Conservation (phyloP, 768 basidiomycete genomes). For the Rhizopogon vinicolor region DNA sequence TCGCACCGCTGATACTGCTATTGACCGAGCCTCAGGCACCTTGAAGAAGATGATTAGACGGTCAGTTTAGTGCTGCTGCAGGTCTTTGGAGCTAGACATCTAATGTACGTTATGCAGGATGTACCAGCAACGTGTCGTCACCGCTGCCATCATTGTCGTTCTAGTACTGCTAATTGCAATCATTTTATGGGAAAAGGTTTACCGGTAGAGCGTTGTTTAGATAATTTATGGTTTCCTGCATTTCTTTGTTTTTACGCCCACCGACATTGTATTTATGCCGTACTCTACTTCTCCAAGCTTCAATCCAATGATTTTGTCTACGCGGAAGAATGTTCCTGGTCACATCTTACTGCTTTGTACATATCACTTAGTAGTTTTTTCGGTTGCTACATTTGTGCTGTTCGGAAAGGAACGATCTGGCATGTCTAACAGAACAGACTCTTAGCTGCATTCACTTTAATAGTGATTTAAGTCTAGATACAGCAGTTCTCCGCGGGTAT, state of each 20-base stretch:
- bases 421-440: too few relatives aligned
- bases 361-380: too few relatives aligned
- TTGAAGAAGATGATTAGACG: conserved; percentile 94
- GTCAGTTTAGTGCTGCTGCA: conserved; percentile 42
- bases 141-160: conserved; percentile 79
- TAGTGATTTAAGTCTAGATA: too few relatives aligned
- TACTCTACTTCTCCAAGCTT: conserved; percentile 8
- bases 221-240: conserved; percentile 11
- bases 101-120: conserved; percentile 58
- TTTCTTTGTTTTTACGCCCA: conserved; percentile 7
- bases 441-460: too few relatives aligned
- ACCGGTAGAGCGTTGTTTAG: conserved; percentile 29
- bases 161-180: conserved; percentile 80
- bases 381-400: too few relatives aligned
- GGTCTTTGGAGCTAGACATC: conserved; percentile 8
- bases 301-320: neutral
- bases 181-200: conserved; percentile 76
- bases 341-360: too few relatives aligned
- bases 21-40: conserved; percentile 89
- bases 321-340: conserved; percentile 28
- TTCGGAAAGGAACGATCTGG: too few relatives aligned
- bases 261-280: conserved; percentile 25
- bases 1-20: conserved; percentile 78
- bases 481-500: too few relatives aligned
- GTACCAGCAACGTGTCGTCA: conserved; percentile 93